Percentiles rank a stretch among this genome's conserved stretches.
These are phyloP conservation scores for Cryphonectria parasitica DNA, from an alignment of 2,329 filamentous ascomycete genomes.

Conservation along the genomic window DNA sequence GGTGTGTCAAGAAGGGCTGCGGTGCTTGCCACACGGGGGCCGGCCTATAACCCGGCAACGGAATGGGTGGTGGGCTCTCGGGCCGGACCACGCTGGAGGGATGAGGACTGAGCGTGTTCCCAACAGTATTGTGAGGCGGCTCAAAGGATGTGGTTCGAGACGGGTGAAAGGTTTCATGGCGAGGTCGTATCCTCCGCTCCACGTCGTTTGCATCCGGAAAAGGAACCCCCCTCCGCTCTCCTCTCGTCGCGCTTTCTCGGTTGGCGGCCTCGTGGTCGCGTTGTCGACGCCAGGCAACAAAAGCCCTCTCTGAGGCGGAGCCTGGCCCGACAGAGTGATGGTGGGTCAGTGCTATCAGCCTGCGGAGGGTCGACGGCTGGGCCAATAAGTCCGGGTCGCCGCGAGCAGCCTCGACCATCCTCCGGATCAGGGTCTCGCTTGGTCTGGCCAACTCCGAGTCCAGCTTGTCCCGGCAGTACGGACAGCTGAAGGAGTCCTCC, in stretches of 20 bases:
- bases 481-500: constrained; percentile 64
- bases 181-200: constrained; percentile 39
- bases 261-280: background rate
- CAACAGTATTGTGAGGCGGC: constrained; percentile 34
- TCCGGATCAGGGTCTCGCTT: constrained; percentile 35
- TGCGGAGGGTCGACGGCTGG: background rate
- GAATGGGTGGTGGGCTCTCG: constrained; percentile 17
- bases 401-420: constrained; percentile 33
- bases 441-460: constrained; percentile 49
- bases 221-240: background rate
- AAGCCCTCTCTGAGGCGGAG: background rate
- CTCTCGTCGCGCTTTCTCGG: background rate
- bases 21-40: background rate
- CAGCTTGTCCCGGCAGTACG: constrained; percentile 66
- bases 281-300: background rate
- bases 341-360: background rate
- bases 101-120: constrained; percentile 13
- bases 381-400: constrained; percentile 12
- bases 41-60: background rate
- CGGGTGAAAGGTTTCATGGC: constrained; percentile 34
- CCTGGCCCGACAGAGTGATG: background rate
- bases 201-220: constrained; percentile 33
- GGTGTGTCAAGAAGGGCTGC: background rate
- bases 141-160: background rate
- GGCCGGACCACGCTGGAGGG: constrained; percentile 14